Evolutionary conservation across 2,329 filamentous ascomycete genomes (phyloP).

Genomic region (Hirsutella rhossiliensis): DNA sequence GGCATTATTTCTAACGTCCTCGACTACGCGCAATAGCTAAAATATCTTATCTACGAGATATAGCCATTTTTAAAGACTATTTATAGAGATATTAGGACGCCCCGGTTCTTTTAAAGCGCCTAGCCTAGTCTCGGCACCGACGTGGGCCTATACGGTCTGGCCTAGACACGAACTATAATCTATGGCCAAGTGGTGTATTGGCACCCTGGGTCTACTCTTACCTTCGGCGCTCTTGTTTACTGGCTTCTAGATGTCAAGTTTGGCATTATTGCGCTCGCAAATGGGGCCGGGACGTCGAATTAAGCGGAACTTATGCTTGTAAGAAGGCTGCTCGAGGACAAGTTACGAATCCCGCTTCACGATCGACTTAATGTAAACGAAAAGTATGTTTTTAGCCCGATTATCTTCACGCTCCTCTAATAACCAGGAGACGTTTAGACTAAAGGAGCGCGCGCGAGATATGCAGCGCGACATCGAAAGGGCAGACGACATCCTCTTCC

Average conservation of each 20-base stretch:
- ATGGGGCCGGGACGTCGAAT: conserved; percentile 10
- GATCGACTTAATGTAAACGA: conserved; percentile 9
- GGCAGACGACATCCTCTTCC: conserved; percentile 22
- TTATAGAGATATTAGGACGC: conserved; percentile 17
- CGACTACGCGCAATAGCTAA: conserved; percentile 40
- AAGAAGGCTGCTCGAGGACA: conserved; percentile 18
- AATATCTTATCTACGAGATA: conserved; percentile 26
- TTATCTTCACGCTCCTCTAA: too few species aligned
- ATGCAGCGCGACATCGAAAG: conserved; percentile 10
- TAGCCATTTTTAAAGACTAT: conserved; percentile 11
- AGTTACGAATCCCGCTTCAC: conserved; percentile 9
- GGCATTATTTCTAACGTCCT: conserved; percentile 31
- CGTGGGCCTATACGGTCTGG: conserved; percentile 15
- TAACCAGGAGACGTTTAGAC: too few species aligned
- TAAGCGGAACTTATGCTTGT: conserved; percentile 7
- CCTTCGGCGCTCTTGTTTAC: conserved; percentile 14
- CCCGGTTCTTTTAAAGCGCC: conserved; percentile 15
- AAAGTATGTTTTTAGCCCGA: conserved; percentile 2
- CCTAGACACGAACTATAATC: conserved; percentile 14
- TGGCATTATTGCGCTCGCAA: conserved; percentile 15
- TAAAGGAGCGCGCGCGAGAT: background rate
- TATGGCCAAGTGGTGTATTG: conserved; percentile 14
- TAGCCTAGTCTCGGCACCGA: conserved; percentile 2
- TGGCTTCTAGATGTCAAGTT: conserved; percentile 11
- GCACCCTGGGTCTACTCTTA: conserved; percentile 16